These are phyloP conservation scores for Fusarium coffeatum DNA, from an alignment of 2,329 filamentous ascomycete species.

Conservation along the genomic window DNA sequence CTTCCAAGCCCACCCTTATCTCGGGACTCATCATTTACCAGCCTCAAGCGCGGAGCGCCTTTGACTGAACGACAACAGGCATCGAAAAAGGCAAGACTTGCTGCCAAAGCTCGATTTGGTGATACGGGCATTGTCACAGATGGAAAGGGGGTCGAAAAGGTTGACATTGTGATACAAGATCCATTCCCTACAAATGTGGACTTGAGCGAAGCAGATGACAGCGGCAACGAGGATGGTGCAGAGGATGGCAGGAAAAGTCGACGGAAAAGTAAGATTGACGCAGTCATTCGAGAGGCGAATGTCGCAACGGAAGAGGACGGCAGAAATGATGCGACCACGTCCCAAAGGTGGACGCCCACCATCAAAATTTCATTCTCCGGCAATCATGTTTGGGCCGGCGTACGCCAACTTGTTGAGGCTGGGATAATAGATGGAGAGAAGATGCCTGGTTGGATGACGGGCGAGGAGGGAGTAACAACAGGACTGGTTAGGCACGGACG, in stretches of 20 bases:
- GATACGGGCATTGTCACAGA: constrained; percentile 66
- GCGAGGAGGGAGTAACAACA: constrained; percentile 82
- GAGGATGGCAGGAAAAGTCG: constrained; percentile 21
- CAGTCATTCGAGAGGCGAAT: constrained; percentile 48
- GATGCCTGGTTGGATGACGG: constrained; percentile 93
- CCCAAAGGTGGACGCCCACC: constrained; percentile 50
- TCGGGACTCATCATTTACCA: constrained; percentile 44
- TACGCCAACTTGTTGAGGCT: constrained; percentile 80
- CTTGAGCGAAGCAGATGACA: constrained; percentile 44
- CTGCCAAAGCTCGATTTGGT: constrained; percentile 79
- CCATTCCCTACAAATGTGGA: constrained; percentile 57
- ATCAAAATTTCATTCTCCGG: constrained; percentile 78
- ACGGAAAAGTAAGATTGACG: constrained; percentile 53
- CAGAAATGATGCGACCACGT: constrained; percentile 43
- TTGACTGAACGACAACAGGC: constrained; percentile 49
- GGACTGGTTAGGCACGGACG: constrained; percentile 76
- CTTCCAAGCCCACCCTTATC: constrained; percentile 62
- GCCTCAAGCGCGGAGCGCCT: constrained; percentile 45
- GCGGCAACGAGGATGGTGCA: constrained; percentile 23
- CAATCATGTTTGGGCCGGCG: constrained; percentile 81
- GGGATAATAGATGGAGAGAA: constrained; percentile 79
- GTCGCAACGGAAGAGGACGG: constrained; percentile 39
- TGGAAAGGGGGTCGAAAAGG: constrained; percentile 69
- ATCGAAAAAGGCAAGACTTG: constrained; percentile 68
- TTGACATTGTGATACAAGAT: constrained; percentile 71